Evolutionary conservation across 2,329 filamentous ascomycete genomes (phyloP).

Genomic region (Colletotrichum zoysiae): DNA sequence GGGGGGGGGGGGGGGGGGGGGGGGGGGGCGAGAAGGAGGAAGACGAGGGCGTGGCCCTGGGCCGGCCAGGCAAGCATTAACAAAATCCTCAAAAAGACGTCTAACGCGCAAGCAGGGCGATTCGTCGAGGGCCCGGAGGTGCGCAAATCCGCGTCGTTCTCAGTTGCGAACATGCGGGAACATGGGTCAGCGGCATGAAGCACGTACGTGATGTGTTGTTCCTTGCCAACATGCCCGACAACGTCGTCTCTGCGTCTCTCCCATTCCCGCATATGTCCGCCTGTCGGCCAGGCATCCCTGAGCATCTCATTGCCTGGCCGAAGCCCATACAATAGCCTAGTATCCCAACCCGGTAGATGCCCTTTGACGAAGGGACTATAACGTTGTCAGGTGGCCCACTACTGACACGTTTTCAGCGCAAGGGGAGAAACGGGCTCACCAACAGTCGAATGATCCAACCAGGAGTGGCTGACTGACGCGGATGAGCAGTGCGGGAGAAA

Average conservation of each 20-base stretch:
- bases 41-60: neutral
- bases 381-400: neutral
- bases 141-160: neutral
- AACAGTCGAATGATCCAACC: neutral
- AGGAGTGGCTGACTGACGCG: slow-evolving; percentile 5
- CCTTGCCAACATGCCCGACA: neutral
- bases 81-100: neutral
- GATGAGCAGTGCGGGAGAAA: slow-evolving; percentile 20
- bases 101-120: neutral
- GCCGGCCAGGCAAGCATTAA: neutral
- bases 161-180: neutral
- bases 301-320: neutral
- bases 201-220: neutral
- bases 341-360: slow-evolving; percentile 16
- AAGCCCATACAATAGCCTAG: slow-evolving; percentile 7
- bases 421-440: neutral
- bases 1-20: too few species aligned
- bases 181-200: neutral
- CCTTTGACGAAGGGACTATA: neutral
- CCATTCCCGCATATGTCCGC: neutral
- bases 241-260: neutral
- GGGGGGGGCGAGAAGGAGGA: neutral
- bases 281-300: slow-evolving; percentile 2
- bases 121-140: neutral
- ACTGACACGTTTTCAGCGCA: neutral